Percentiles rank a stretch among this genome's conserved stretches.
Evolutionary conservation across 1,284 basidiomycete species (phyloP).

Genomic region (Polyporus tsugae): DNA sequence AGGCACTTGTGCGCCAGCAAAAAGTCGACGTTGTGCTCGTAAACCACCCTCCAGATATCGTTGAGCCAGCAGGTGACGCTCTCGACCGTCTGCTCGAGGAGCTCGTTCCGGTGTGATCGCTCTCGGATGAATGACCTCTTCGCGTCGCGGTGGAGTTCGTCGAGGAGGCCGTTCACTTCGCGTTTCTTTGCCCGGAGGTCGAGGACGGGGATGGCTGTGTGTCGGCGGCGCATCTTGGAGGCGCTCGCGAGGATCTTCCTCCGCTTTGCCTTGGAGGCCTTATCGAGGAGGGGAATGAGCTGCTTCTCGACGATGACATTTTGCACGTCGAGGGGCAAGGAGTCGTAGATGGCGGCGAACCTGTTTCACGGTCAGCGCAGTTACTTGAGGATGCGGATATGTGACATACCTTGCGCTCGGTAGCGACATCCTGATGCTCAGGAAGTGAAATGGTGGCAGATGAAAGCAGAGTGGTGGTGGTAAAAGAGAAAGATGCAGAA

Average conservation of each 20-base stretch:
- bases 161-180: slow-evolving; percentile 59
- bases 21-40: slow-evolving; percentile 62
- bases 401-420: slow-evolving; percentile 11
- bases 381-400: neutral
- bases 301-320: slow-evolving; percentile 39
- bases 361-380: slow-evolving; percentile 23
- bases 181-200: slow-evolving; percentile 59
- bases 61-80: slow-evolving; percentile 64
- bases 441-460: too few relatives aligned
- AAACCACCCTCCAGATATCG: slow-evolving; percentile 66
- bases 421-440: slow-evolving; percentile 8
- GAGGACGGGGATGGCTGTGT: slow-evolving; percentile 53
- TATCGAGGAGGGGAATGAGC: slow-evolving; percentile 41
- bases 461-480: neutral
- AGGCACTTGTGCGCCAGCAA: slow-evolving; percentile 62
- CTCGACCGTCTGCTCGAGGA: slow-evolving; percentile 61
- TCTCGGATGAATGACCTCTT: slow-evolving; percentile 61
- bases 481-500: neutral
- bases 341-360: slow-evolving; percentile 39
- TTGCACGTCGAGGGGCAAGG: slow-evolving; percentile 40
- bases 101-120: slow-evolving; percentile 57
- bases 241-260: slow-evolving; percentile 34
- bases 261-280: slow-evolving; percentile 27
- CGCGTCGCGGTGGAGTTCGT: slow-evolving; percentile 57
- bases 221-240: slow-evolving; percentile 46